Evolutionary conservation across 1,284 basidiomycete genomes (phyloP).

Genomic region (Pseudozyma tsukubaensis): DNA sequence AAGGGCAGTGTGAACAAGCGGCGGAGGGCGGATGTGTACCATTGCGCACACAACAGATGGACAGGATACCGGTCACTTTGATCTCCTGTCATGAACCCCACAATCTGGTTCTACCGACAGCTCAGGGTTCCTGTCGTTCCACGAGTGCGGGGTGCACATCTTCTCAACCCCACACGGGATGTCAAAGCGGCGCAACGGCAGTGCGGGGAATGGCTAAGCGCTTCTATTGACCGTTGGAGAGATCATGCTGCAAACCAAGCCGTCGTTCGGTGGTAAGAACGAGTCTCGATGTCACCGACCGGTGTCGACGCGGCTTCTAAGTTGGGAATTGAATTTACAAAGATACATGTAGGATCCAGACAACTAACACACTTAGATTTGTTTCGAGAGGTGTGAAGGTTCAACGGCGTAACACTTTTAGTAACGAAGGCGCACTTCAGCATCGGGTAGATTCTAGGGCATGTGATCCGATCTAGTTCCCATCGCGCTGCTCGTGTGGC

Average conservation of each 20-base stretch:
- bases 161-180: conserved; percentile 5
- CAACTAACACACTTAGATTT: no score
- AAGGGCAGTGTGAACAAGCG: not conserved
- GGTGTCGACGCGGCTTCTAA: conserved; percentile 14
- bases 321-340: not conserved
- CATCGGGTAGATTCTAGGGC: no score
- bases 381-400: no score
- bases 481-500: no score
- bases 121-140: conserved; percentile 9
- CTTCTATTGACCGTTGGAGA: conserved; percentile 5
- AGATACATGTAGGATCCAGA: not conserved
- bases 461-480: no score
- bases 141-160: conserved; percentile 26
- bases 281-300: conserved; percentile 16
- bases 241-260: not conserved
- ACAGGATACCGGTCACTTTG: conserved; percentile 16
- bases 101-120: conserved; percentile 17
- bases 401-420: no score
- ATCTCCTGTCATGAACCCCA: conserved; percentile 17
- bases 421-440: no score
- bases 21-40: not conserved
- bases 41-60: not conserved
- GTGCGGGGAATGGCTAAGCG: conserved; percentile 11
- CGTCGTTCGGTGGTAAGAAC: conserved; percentile 6
- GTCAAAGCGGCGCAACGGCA: not conserved